Percentiles rank a stretch among this genome's conserved stretches.
These are phyloP conservation scores for Blastocystis sp. DNA, from an alignment of 352 stramenopile species.

Conservation along the genomic window DNA sequence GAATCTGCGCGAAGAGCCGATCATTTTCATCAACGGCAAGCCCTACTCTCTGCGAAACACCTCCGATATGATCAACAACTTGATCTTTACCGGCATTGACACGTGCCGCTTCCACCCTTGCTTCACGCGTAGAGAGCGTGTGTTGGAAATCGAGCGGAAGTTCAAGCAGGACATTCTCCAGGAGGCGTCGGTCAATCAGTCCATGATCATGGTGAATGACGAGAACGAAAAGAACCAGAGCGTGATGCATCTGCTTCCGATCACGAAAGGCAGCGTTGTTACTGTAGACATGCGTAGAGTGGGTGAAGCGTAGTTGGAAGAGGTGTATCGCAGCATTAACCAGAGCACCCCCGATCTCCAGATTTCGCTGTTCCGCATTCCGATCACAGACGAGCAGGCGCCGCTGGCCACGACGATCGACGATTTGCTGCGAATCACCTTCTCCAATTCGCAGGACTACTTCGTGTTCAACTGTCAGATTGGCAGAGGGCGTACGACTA, in stretches of 20 bases:
- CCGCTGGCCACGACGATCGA: slow-evolving; percentile 87
- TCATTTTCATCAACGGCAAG: slow-evolving; percentile 85
- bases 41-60: slow-evolving; percentile 85
- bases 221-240: slow-evolving; percentile 72
- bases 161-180: slow-evolving; percentile 84
- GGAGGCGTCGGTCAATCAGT: slow-evolving; percentile 78
- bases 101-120: slow-evolving; percentile 73
- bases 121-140: slow-evolving; percentile 79
- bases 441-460: slow-evolving; percentile 35
- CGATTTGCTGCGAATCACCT: slow-evolving; percentile 80
- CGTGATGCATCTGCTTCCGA: slow-evolving; percentile 58
- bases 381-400: slow-evolving; percentile 85
- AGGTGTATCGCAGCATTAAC: slow-evolving; percentile 45
- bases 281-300: neutral
- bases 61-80: slow-evolving; percentile 84
- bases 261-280: slow-evolving; percentile 13
- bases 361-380: slow-evolving; percentile 74
- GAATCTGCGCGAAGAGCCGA: slow-evolving; percentile 87
- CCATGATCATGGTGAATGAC: slow-evolving; percentile 75
- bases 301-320: slow-evolving; percentile 17
- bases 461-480: slow-evolving; percentile 87
- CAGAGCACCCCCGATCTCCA: neutral
- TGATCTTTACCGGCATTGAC: slow-evolving; percentile 85
- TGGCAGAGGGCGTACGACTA: slow-evolving; percentile 85
- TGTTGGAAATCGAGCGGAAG: slow-evolving; percentile 83